phyloP scores from a whole-genome alignment of 257 asterid species.

The Eustoma russellianum region DNA sequence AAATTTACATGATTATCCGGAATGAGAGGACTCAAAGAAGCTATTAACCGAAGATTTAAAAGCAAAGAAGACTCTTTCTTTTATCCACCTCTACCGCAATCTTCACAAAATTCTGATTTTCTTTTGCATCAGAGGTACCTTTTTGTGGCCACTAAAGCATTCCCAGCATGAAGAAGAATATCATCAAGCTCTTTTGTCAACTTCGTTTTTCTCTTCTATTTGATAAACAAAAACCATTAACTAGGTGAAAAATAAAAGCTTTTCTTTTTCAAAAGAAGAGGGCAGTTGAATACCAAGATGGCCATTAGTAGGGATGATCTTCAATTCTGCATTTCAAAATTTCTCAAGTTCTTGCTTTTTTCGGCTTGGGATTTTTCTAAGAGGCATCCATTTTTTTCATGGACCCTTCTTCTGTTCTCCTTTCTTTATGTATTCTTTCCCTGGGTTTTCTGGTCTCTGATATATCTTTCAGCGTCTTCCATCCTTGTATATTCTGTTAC shows the following conservation, averaged over 20 bases:
- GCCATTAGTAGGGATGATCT: conserved; percentile 33
- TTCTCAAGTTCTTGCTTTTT: conserved; percentile 21
- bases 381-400: conserved; percentile 37
- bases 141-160: not conserved
- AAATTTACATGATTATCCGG: conserved; percentile 25
- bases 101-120: not conserved
- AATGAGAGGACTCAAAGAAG: conserved; percentile 29
- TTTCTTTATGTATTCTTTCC: conserved; percentile 40
- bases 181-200: too few relatives aligned
- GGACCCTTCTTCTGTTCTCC: conserved; percentile 22
- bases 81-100: conserved; percentile 3
- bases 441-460: conserved; percentile 43
- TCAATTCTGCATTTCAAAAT: conserved; percentile 27
- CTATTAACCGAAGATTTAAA: conserved; percentile 23
- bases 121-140: not conserved
- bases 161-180: too few relatives aligned
- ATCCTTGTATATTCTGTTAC: conserved; percentile 19
- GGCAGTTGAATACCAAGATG: conserved; percentile 24
- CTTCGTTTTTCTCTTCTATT: too few relatives aligned
- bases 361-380: conserved; percentile 17
- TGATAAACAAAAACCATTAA: too few relatives aligned
- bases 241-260: too few relatives aligned
- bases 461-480: conserved; percentile 31
- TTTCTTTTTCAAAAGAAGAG: not conserved
- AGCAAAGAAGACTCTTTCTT: conserved; percentile 4